Percentiles rank a stretch among this genome's conserved stretches.
Conservation (phyloP, 2,329 filamentous ascomycete species). For the Penicillium sp. region DNA sequence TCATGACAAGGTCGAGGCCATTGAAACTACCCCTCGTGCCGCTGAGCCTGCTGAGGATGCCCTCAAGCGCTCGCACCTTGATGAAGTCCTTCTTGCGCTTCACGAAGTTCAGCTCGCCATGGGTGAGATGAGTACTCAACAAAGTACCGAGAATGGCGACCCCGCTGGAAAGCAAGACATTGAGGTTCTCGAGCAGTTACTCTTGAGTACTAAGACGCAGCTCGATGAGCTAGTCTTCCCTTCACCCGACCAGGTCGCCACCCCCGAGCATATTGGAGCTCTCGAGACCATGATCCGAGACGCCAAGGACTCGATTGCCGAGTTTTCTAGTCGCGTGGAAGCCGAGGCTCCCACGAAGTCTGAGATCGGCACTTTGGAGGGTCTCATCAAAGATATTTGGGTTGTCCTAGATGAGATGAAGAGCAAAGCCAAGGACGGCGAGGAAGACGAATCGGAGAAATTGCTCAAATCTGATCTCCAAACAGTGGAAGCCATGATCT, state of each 20-base stretch:
- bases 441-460: conserved; percentile 55
- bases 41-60: conserved; percentile 39
- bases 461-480: conserved; percentile 81
- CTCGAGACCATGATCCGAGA: conserved; percentile 69
- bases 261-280: conserved; percentile 57
- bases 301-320: conserved; percentile 68
- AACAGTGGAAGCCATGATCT: conserved; percentile 72
- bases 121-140: conserved; percentile 49
- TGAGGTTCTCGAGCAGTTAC: conserved; percentile 82
- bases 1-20: conserved; percentile 76
- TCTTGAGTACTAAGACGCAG: conserved; percentile 83
- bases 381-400: conserved; percentile 74
- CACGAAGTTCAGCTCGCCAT: conserved; percentile 58
- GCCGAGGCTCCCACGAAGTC: conserved; percentile 69
- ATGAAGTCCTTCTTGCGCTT: conserved; percentile 45
- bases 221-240: conserved; percentile 72
- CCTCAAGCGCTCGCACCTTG: conserved; percentile 47
- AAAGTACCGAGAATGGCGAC: conserved; percentile 44
- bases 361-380: conserved; percentile 73
- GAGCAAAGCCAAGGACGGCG: conserved; percentile 35
- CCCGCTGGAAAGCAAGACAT: conserved; percentile 78
- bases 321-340: conserved; percentile 65
- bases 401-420: conserved; percentile 70
- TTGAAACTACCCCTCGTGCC: conserved; percentile 52
- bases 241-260: conserved; percentile 65